A percentile compares a stretch with the other conserved stretches of the same genome.
Evolutionary conservation across 768 basidiomycete species (phyloP).

Genomic region (Tylopilus rubrobrunneus): DNA sequence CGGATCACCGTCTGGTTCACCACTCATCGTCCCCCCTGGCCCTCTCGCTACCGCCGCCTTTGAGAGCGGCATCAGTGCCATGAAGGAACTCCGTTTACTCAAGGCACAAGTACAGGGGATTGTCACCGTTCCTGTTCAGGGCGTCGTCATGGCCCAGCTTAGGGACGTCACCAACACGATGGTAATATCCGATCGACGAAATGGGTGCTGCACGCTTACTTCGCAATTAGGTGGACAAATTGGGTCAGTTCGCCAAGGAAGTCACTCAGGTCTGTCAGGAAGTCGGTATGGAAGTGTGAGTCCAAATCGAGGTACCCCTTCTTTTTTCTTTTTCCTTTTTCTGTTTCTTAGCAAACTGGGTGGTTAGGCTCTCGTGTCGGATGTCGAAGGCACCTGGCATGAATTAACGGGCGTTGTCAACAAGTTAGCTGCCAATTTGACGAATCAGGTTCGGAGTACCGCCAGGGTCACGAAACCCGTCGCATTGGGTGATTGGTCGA

Average conservation of each 20-base stretch:
- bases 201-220: constrained; percentile 11
- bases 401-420: constrained; percentile 82
- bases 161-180: constrained; percentile 76
- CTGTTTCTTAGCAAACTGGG: constrained; percentile 57
- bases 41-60: constrained; percentile 53
- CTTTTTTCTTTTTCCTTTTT: constrained; percentile 5
- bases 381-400: constrained; percentile 89
- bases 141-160: constrained; percentile 75
- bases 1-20: constrained; percentile 30
- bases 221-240: constrained; percentile 50
- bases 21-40: constrained; percentile 51
- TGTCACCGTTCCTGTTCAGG: constrained; percentile 72
- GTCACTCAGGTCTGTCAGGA: constrained; percentile 83
- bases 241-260: constrained; percentile 88
- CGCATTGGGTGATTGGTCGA: constrained; percentile 82
- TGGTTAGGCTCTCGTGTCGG: constrained; percentile 80
- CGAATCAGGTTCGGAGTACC: constrained; percentile 53
- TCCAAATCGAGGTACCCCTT: constrained; percentile 9
- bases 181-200: constrained; percentile 30
- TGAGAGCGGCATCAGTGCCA: constrained; percentile 62
- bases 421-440: constrained; percentile 75
- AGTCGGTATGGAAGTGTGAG: constrained; percentile 76
- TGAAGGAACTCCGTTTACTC: constrained; percentile 72
- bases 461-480: constrained; percentile 70
- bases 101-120: constrained; percentile 82